Evolutionary conservation across 106 monocot genomes (phyloP), one percentile per base, ranked within the genome.

Genomic region (Dactylorhiza incarnata): DNA sequence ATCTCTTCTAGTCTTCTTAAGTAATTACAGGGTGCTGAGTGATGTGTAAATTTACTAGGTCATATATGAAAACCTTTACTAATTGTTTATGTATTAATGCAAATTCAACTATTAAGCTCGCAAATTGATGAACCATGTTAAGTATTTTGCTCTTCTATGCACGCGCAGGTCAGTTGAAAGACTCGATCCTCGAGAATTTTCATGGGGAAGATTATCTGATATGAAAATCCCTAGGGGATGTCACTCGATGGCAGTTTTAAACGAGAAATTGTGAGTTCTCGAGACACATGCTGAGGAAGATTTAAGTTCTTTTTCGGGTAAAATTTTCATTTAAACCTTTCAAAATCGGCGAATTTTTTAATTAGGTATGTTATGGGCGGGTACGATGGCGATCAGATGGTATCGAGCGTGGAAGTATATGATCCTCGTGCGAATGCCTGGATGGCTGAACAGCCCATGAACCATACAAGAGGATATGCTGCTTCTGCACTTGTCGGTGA

Each of bases 331-430:
- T 59, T 22, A 0, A 7, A 22, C 6, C 6, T 70, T 17, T 46
- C 14, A 44, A 11, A 59, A 22, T n/a, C 7, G 13, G 6, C 7
- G 17, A 14, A 49, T 22, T 46, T 78, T 45, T 69, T 73, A 8
- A 58, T 75, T 73, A 95, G 94, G 72, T 89, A 89, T 78, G 81
- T 78, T 45, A 68, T 90, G 26, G 92, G 92, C 5, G 95, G 95
- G 5, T 90, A 81, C 73, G 81, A 88, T 77, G 88, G 87, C 10
- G 45, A 73, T 0, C 49, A 62, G 2, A 88, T 90, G 84, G 84
- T 90, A 17, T 77, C 92, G 0, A 90, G 76, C n/a, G 71, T 85
- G 0, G 95, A 95, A 74, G 76, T 81, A 23, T 92, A 80, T 68
- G 95, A 95, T 52, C 92, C 88, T 43, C 95, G 92, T 59, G 58